These are phyloP conservation scores for Tulasnella sp. DNA, from an alignment of 768 basidiomycete genomes.

Conservation along the genomic window DNA sequence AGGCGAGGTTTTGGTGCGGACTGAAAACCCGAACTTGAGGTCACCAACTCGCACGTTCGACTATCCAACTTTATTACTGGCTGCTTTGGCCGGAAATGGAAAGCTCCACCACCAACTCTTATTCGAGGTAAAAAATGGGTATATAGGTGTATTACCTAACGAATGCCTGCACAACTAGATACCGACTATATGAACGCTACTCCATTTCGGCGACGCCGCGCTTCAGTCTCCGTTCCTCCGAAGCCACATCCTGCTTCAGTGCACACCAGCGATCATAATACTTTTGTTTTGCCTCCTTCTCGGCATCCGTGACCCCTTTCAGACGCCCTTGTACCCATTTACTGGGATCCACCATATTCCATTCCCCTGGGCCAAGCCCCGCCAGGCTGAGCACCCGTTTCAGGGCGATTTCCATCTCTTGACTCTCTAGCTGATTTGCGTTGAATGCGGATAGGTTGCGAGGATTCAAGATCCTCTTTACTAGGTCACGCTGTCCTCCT, in stretches of 20 bases:
- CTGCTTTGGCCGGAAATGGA: not conserved
- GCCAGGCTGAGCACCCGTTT: constrained; percentile 1
- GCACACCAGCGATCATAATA: constrained; percentile 1
- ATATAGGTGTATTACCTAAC: not conserved
- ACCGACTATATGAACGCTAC: not conserved
- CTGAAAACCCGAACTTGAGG: constrained; percentile 1
- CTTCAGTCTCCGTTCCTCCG: not conserved
- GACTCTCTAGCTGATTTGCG: not conserved
- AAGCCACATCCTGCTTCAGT: not conserved
- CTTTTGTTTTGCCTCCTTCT: not conserved
- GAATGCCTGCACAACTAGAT: not conserved
- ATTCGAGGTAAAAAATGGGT: not conserved
- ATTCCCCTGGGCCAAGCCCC: constrained; percentile 5
- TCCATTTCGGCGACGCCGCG: not conserved
- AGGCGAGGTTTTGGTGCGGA: constrained; percentile 14
- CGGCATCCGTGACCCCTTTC: not conserved
- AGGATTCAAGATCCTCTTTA: constrained; percentile 13
- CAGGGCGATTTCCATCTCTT: not conserved
- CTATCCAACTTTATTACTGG: not conserved
- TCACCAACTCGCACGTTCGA: constrained; percentile 18
- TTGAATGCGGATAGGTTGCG: not conserved
- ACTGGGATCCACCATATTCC: not conserved
- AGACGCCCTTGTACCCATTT: constrained; percentile 2
- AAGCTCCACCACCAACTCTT: not conserved
- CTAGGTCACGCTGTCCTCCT: not conserved